phyloP scores from a whole-genome alignment of 257 asterid genomes.

The Jacaranda mimosifolia region DNA sequence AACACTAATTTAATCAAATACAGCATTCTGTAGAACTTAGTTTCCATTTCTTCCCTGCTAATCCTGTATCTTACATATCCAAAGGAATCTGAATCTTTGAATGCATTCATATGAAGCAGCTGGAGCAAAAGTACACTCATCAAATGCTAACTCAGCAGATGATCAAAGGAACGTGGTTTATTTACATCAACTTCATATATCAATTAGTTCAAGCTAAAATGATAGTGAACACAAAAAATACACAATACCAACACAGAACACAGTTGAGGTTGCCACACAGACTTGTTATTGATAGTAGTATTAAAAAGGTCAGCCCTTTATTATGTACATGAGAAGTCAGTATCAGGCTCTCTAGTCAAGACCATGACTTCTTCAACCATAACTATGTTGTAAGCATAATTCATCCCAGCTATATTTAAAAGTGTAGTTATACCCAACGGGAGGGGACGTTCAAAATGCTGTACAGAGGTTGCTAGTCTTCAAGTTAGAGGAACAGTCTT shows the following conservation, averaged over 20 bases:
- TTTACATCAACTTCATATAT: constrained; percentile 13
- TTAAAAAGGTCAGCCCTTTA: not conserved
- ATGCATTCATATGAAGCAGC: no score
- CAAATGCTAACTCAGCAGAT: not conserved
- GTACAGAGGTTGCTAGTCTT: constrained; percentile 61
- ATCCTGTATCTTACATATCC: no score
- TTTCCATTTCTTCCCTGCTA: no score
- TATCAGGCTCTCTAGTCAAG: constrained; percentile 2
- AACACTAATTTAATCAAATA: no score
- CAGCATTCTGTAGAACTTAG: no score
- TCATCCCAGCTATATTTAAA: constrained; percentile 2
- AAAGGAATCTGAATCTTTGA: no score
- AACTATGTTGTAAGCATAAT: not conserved
- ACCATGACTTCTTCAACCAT: constrained; percentile 9
- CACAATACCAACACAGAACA: constrained; percentile 7
- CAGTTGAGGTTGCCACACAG: not conserved
- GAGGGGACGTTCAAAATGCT: constrained; percentile 52
- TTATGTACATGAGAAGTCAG: constrained; percentile 36
- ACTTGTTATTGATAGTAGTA: constrained; percentile 11
- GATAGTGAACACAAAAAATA: not conserved
- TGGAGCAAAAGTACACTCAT: no score
- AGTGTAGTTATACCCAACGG: not conserved
- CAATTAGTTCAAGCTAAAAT: constrained; percentile 5
- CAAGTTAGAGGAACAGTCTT: constrained; percentile 61
- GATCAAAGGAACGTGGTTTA: not conserved